Percentiles rank a stretch among this genome's conserved stretches.
Evolutionary conservation across 331 rosid species (phyloP).

Genomic region (Prunus yedoensis): DNA sequence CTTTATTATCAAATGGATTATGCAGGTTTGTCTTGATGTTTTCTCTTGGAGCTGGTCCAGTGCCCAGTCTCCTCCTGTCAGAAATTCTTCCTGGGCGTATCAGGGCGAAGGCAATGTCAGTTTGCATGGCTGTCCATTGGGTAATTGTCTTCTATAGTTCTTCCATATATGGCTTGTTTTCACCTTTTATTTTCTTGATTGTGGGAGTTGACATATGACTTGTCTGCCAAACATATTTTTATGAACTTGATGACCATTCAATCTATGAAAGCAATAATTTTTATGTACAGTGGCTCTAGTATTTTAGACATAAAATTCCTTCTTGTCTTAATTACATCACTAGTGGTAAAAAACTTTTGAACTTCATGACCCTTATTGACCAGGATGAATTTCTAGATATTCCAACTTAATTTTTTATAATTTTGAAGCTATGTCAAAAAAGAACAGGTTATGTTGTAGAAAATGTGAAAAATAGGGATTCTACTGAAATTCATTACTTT

Average conservation of each 20-base stretch:
- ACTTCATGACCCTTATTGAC: too few relatives aligned
- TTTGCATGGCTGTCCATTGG: constrained; percentile 98
- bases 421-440: too few relatives aligned
- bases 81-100: constrained; percentile 87
- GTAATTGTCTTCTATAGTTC: constrained; percentile 47
- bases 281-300: not conserved
- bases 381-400: not conserved
- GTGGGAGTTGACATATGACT: not conserved
- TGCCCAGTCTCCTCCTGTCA: constrained; percentile 89
- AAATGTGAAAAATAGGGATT: not conserved
- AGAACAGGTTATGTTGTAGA: not conserved
- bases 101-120: constrained; percentile 92
- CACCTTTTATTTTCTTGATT: not conserved
- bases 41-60: constrained; percentile 97
- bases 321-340: not conserved
- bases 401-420: not conserved
- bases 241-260: not conserved
- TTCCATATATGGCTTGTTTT: constrained; percentile 7
- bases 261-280: not conserved
- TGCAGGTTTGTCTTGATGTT: constrained; percentile 87
- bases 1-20: constrained; percentile 23
- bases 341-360: not conserved
- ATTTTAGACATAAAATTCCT: not conserved
- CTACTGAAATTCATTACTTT: not conserved
- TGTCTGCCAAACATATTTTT: not conserved